phyloP scores from a whole-genome alignment of 1,139 yeast genomes.

The Lizanozyma gosingica region DNA sequence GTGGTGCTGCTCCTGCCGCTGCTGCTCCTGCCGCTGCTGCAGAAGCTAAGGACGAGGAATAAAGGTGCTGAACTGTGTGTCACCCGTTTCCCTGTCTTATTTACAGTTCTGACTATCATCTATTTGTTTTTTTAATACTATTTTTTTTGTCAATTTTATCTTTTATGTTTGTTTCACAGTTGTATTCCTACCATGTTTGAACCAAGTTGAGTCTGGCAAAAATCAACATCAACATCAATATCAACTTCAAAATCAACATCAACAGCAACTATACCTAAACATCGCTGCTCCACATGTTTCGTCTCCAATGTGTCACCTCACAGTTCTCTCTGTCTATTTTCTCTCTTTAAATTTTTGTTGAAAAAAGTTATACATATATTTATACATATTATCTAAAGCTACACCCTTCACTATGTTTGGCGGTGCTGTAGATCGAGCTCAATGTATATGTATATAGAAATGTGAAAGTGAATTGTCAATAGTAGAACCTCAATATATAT shows the following conservation, averaged over 20 bases:
- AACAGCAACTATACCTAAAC: too few relatives aligned
- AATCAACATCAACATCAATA: too few relatives aligned
- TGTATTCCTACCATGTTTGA: neutral
- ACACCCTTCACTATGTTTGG: neutral
- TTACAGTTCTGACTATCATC: neutral
- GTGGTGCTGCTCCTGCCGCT: conserved; percentile 29
- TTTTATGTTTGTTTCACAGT: neutral
- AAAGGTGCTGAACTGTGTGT: neutral
- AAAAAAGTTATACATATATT: too few relatives aligned
- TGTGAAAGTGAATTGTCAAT: neutral
- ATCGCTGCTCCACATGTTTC: too few relatives aligned
- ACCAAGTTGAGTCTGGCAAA: neutral
- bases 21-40: conserved; percentile 48
- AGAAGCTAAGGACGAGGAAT: conserved; percentile 27
- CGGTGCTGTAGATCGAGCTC: too few relatives aligned
- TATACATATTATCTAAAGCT: neutral
- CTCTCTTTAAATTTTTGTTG: neutral
- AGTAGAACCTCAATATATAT: too few relatives aligned
- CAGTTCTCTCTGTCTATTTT: neutral
- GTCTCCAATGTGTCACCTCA: neutral
- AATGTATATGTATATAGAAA: neutral
- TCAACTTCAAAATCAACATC: too few relatives aligned
- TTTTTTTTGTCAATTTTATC: neutral
- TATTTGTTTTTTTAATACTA: too few relatives aligned
- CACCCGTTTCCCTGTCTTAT: neutral